Evolutionary conservation across 148 eudicot species (phyloP), one percentile per base, ranked within the genome.

Genomic region (Nepenthes mirabilis): DNA sequence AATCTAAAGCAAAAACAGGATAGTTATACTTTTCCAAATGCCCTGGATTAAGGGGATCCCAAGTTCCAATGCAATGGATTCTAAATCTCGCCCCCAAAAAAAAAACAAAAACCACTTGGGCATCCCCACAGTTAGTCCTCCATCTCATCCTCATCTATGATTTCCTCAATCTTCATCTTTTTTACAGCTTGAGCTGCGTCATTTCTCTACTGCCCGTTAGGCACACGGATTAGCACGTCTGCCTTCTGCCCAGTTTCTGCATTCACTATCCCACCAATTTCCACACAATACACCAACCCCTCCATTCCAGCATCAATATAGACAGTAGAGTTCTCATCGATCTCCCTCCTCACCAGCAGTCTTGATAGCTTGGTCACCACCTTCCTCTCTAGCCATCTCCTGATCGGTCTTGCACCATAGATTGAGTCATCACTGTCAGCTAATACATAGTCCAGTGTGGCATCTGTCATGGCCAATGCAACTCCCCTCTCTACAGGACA

Each of bases 301-400:
- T 70, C 70, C 48, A 55, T 57, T 2, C 74, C 71, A 5, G 90
- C 83, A 61, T 90, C 94, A 1, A 86, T 72, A 52, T 66, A 84
- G 1, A 86, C 95, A 0, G 94, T 86, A 0, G 95, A 76, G 65
- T 86, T 86, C 61, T 90, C 90, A 33, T 90, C 95, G 2, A 90
- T 86, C 61, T 80, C 88, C 57, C 79, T 91, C 51, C 52, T 61
- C 0, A 84, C 52, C 0, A 90, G 86, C 95, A 90, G 82, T 47
- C 74, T 82, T 2, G 88, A 86, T 43, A 90, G 53, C 68, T 86
- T 84, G 0, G 94, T 86, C 34, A 86, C 98, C 34, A 91, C 94
- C 66, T 74, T 82, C 60, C 76, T 85, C 78, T 91, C 98, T 36
- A 91, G 62, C 94, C 96, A 91, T 57, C 98, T 88, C 70, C 96